Evolutionary conservation across 2,329 filamentous ascomycete species (phyloP).

Genomic region (Davidsoniella neocaledoniae): DNA sequence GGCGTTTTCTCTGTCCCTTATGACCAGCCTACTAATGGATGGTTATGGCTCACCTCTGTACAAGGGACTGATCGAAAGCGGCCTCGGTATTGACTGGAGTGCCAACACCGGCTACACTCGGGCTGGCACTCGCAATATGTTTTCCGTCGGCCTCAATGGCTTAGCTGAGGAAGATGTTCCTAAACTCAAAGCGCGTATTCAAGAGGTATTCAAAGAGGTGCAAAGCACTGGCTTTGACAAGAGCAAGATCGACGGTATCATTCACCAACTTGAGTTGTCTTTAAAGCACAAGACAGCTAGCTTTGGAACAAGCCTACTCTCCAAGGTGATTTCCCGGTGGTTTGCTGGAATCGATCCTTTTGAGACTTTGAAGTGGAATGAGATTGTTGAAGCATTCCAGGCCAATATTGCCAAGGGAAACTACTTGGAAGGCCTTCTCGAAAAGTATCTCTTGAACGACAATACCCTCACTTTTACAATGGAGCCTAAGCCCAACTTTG

Average conservation of each 20-base stretch:
- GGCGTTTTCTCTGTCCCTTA: constrained; percentile 68
- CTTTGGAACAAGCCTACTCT: constrained; percentile 82
- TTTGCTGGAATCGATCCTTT: constrained; percentile 92
- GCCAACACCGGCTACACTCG: constrained; percentile 86
- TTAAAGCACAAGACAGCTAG: constrained; percentile 93
- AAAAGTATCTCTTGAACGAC: constrained; percentile 82
- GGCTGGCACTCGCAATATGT: constrained; percentile 60
- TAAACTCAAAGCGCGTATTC: constrained; percentile 58
- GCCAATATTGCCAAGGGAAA: constrained; percentile 52
- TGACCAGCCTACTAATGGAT: constrained; percentile 74
- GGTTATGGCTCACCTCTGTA: constrained; percentile 93
- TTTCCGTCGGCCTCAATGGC: constrained; percentile 84
- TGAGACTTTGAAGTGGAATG: constrained; percentile 79
- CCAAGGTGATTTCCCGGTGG: constrained; percentile 80
- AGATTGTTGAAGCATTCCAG: constrained; percentile 72
- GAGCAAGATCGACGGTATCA: constrained; percentile 79
- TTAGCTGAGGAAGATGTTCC: constrained; percentile 65
- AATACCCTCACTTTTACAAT: constrained; percentile 86
- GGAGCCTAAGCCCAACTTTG: constrained; percentile 64
- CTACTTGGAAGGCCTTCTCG: constrained; percentile 70
- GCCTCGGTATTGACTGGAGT: constrained; percentile 82
- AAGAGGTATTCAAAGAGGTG: constrained; percentile 53
- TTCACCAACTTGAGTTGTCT: constrained; percentile 85
- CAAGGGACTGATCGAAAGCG: constrained; percentile 71
- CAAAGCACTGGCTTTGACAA: constrained; percentile 67